These are phyloP conservation scores for Ammopiptanthus mongolicus DNA, from an alignment of 306 rosid genomes.

Conservation along the genomic window DNA sequence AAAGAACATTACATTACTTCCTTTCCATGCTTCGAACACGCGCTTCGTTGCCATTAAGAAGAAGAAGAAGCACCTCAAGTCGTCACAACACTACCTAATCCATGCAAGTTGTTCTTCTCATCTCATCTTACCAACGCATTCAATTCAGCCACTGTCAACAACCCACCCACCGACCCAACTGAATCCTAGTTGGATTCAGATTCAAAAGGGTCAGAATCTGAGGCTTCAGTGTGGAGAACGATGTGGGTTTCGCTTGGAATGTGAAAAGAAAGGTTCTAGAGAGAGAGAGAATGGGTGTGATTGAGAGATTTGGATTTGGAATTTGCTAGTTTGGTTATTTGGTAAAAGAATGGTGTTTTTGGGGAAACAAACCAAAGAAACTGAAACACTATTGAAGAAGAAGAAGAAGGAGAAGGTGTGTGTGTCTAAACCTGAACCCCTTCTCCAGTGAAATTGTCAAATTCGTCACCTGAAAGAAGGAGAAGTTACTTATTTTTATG, in stretches of 20 bases:
- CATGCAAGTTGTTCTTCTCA: slow-evolving; percentile 38
- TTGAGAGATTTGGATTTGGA: slow-evolving; percentile 25
- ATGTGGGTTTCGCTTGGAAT: slow-evolving; percentile 15
- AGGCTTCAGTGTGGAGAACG: neutral
- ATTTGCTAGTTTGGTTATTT: neutral
- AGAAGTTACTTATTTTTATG: neutral
- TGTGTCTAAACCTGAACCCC: neutral
- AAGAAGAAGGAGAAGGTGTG: neutral
- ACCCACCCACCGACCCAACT: no score
- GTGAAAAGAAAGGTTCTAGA: neutral
- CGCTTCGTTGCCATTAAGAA: slow-evolving; percentile 72
- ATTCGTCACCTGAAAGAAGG: neutral
- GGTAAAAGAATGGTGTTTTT: neutral
- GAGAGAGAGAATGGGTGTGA: neutral
- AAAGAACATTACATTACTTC: slow-evolving; percentile 67
- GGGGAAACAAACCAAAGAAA: neutral
- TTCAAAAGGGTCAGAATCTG: slow-evolving; percentile 20
- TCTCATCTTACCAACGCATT: slow-evolving; percentile 29
- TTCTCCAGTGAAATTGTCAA: slow-evolving; percentile 16
- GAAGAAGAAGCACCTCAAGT: slow-evolving; percentile 5
- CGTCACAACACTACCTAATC: slow-evolving; percentile 26
- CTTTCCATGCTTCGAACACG: slow-evolving; percentile 88
- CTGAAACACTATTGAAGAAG: neutral
- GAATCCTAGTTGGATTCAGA: neutral
- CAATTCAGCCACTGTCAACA: slow-evolving; percentile 14